Evolutionary conservation across 306 rosid species (phyloP).

Genomic region (Vicia villosa): DNA sequence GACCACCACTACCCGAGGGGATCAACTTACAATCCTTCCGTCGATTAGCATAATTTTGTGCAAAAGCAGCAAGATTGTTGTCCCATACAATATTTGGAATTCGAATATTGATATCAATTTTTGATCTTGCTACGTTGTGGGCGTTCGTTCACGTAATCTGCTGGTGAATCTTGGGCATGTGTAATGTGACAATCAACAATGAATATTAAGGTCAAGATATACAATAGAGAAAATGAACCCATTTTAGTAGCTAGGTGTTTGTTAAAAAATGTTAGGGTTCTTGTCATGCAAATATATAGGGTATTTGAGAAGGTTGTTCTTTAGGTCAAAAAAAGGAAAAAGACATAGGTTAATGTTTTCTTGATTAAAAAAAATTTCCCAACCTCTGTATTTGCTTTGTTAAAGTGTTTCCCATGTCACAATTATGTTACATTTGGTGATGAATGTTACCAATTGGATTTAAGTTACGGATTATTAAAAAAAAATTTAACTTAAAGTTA

Average conservation of each 20-base stretch:
- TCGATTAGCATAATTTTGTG: slow-evolving; percentile 35
- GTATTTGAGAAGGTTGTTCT: no score
- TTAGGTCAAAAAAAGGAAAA: no score
- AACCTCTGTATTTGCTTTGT: no score
- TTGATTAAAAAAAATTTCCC: no score
- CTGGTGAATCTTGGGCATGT: slow-evolving; percentile 36
- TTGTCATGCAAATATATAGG: no score
- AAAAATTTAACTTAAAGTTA: no score
- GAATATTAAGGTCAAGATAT: not conserved
- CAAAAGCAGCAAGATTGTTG: slow-evolving; percentile 33
- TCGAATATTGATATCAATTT: not conserved
- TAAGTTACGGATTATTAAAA: no score
- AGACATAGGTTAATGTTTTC: no score
- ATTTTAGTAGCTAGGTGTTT: not conserved
- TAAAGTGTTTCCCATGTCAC: no score
- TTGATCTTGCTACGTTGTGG: slow-evolving; percentile 42
- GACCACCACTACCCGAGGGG: slow-evolving; percentile 34
- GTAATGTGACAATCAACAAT: not conserved
- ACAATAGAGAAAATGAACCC: slow-evolving; percentile 5
- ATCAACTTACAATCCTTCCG: slow-evolving; percentile 35
- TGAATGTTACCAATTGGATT: no score
- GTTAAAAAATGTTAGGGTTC: no score
- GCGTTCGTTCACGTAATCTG: slow-evolving; percentile 39
- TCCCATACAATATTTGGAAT: slow-evolving; percentile 38
- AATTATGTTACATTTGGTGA: no score